phyloP scores from a whole-genome alignment of 495 filamentous ascomycete species.

The Apodospora peruviana region DNA sequence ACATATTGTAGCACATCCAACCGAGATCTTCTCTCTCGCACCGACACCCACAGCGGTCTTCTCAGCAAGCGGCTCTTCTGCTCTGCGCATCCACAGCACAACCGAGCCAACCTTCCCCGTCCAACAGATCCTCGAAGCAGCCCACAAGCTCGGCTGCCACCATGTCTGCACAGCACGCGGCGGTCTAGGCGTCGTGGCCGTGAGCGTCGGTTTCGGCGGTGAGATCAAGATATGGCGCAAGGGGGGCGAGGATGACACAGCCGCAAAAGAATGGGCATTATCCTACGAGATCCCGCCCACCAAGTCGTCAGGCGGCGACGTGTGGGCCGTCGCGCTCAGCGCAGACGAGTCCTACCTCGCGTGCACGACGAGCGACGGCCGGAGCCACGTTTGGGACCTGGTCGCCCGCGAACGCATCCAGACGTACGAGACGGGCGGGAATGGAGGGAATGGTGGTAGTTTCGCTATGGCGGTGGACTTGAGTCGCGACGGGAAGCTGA shows the following conservation, averaged over 20 bases:
- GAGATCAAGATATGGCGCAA: constrained; percentile 75
- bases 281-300: constrained; percentile 26
- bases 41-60: constrained; percentile 71
- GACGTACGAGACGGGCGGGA: constrained; percentile 78
- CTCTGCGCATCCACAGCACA: constrained; percentile 71
- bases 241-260: constrained; percentile 18
- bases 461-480: constrained; percentile 88
- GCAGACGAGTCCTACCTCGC: constrained; percentile 77
- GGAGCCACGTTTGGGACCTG: constrained; percentile 84
- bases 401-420: constrained; percentile 43
- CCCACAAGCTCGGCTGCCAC: constrained; percentile 83
- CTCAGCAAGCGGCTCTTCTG: constrained; percentile 76
- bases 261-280: constrained; percentile 48
- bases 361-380: constrained; percentile 74
- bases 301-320: constrained; percentile 54
- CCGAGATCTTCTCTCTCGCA: constrained; percentile 86
- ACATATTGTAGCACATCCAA: constrained; percentile 61
- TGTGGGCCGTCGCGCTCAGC: constrained; percentile 84
- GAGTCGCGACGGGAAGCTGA: constrained; percentile 68
- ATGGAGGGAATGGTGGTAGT: constrained; percentile 44
- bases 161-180: constrained; percentile 65
- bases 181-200: constrained; percentile 59
- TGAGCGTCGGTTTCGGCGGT: constrained; percentile 81
- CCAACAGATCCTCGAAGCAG: constrained; percentile 65
- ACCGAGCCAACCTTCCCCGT: constrained; percentile 64